Percentiles rank a stretch among this genome's conserved stretches.
phyloP scores from a whole-genome alignment of 331 rosid genomes.

The Prunus yedoensis region DNA sequence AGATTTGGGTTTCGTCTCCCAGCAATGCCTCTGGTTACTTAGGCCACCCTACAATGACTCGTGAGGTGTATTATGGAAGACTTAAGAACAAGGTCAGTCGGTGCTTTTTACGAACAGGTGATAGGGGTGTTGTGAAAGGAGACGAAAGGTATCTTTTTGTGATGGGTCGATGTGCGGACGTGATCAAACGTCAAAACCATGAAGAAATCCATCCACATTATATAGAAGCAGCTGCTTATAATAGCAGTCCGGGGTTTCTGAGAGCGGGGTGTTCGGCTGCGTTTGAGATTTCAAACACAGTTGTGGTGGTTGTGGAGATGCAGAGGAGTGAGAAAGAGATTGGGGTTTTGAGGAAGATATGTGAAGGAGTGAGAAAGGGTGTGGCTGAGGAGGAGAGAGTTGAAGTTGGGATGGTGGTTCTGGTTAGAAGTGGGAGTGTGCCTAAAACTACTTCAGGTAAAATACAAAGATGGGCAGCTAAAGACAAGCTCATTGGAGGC shows the following conservation, averaged over 20 bases:
- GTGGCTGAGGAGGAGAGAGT: constrained; percentile 47
- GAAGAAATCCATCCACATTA: constrained; percentile 58
- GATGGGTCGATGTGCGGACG: constrained; percentile 55
- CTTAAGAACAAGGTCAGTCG: constrained; percentile 30
- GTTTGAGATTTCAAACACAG: constrained; percentile 23
- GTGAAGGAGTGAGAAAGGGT: constrained; percentile 42
- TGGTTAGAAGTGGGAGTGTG: constrained; percentile 53
- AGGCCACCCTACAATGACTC: constrained; percentile 61
- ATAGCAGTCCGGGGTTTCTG: constrained; percentile 39
- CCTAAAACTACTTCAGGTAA: constrained; percentile 89
- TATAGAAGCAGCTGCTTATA: constrained; percentile 50
- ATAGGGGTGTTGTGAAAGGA: constrained; percentile 65
- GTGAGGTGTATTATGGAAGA: constrained; percentile 49
- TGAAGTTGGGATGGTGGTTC: constrained; percentile 56
- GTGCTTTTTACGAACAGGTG: constrained; percentile 67
- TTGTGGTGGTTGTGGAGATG: constrained; percentile 65
- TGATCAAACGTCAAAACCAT: constrained; percentile 42
- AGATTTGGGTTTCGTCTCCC: constrained; percentile 78
- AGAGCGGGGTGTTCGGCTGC: constrained; percentile 73
- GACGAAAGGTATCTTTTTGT: constrained; percentile 60
- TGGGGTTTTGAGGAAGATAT: constrained; percentile 31
- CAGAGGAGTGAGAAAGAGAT: constrained; percentile 26
- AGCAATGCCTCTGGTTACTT: constrained; percentile 81
- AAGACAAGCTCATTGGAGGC: constrained; percentile 49
- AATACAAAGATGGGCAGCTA: constrained; percentile 55